Base-by-base conservation (phyloP, 1,139 yeast species). In the Taphrina pruni region DNA sequence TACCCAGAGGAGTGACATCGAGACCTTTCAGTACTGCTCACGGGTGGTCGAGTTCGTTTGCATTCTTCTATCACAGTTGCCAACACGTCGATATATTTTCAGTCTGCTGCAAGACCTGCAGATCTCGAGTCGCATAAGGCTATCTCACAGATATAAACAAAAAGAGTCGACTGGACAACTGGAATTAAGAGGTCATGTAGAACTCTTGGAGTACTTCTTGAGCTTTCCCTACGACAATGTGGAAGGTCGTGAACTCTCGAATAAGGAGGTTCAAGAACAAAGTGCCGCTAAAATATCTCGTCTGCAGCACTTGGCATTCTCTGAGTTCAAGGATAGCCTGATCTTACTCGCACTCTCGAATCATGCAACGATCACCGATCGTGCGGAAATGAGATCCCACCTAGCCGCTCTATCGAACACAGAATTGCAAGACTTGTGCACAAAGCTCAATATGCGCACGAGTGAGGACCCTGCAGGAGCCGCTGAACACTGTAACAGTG, bases 181-280 rank as follows among this genome's bases (percentile, higher is more conserved):
- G 6, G 41, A 12, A 1, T n/a, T 58, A 4, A 58, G 14, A 26
- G 48, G 56, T 11, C 21, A 36, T 17, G 20, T 54, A 11, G 41
- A 39, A 11, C 20, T 43, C n/a, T 39, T 64, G 38, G 26, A 35
- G 11, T 45, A 64, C n/a, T 46, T 32, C 11, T 8, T 64, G 5
- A 32, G 14, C n/a, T 9, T 54, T 6, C 67, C 67, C 6, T 74
- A 83, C 17, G 79, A 83, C 72, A 85, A 83, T 66, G 78, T 81
- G 66, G 73, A 80, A 0, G 85, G 85, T 12, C 75, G 72, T 32
- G 69, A 75, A 11, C 70, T 78, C n/a, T 43, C 74, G 1, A 68
- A 72, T 9, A 73, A 72, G 6, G 73, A 73, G 35, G 51, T 73
- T 9, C 73, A 74, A 60, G 55, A 72, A 6, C 57, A 50, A 1